A percentile compares a stretch with the other conserved stretches of the same genome.
These are phyloP conservation scores for Monilinia vaccinii-corymbosi DNA, from an alignment of 2,329 filamentous ascomycete species.

Conservation along the genomic window DNA sequence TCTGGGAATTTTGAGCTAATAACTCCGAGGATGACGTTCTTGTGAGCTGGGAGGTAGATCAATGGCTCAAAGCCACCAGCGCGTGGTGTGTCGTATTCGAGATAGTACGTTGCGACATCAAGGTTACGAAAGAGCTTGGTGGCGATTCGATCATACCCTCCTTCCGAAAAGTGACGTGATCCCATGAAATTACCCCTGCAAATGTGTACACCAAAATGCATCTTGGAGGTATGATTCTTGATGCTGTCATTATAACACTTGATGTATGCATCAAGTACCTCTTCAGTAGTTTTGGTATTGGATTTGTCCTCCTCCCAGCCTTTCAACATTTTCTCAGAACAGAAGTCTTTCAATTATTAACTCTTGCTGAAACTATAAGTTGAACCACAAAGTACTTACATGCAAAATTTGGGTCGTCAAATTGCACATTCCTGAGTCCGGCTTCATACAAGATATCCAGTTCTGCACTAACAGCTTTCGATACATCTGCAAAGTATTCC, in stretches of 20 bases:
- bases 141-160: conserved; percentile 58
- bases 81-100: conserved; percentile 59
- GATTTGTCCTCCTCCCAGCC: conserved; percentile 51
- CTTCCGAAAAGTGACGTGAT: conserved; percentile 56
- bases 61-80: conserved; percentile 59
- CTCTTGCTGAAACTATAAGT: conserved; percentile 11
- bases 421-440: conserved; percentile 46
- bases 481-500: conserved; percentile 46
- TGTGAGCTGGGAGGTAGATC: conserved; percentile 48
- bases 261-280: conserved; percentile 68
- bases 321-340: conserved; percentile 60
- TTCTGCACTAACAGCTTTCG: conserved; percentile 43
- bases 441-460: conserved; percentile 43
- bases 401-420: conserved; percentile 51
- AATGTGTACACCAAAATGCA: conserved; percentile 72
- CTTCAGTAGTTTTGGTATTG: conserved; percentile 57
- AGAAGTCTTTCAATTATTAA: conserved; percentile 43
- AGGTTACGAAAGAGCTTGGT: conserved; percentile 56
- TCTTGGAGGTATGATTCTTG: conserved; percentile 52
- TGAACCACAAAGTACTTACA: conserved; percentile 25
- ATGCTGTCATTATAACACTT: conserved; percentile 67
- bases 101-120: conserved; percentile 58
- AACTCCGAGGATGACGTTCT: conserved; percentile 56
- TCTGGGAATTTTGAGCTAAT: conserved; percentile 54
- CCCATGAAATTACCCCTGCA: conserved; percentile 63